Base-by-base conservation (phyloP, 306 rosid species). In the Dalbergia cochinchinensis region DNA sequence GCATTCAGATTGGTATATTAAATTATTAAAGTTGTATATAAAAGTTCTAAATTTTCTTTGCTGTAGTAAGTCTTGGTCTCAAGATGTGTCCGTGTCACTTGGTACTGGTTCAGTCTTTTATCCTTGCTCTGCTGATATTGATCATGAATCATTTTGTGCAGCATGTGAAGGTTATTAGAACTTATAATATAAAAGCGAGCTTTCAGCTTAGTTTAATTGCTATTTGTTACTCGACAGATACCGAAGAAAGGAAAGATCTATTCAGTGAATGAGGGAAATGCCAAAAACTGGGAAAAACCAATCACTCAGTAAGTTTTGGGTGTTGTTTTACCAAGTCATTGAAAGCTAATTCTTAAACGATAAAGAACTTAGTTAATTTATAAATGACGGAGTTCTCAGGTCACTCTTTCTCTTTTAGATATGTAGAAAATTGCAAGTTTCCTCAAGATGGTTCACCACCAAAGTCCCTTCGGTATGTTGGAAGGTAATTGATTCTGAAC, bases 181-280 rank as follows among this genome's bases (percentile, higher is more conserved):
- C 51, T 47, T 15, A 65, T 34, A 76, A 1, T 39, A 50, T 69
- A 42, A 14, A 34, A 54, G 65, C 2, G 18, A 55, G 61, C 44
- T 80, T 74, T 68, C 42, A 34, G 4, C 35, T 60, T 61, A 68
- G n/a, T 69, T 61, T 71, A 64, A 64, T 54, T 54, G 37, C 60
- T 7, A 2, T 64, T 10, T 39, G 67, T 85, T 67, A 34, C 69
- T 78, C 86, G 54, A 53, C 88, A 94, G 98, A 70, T 92, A 81
- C 97, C 97, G 6, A 89, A 73, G 76, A 88, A 91, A 84, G 98
- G 98, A 78, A 94, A 90, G 39, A 87, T 94, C 39, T 92, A 94
- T 85, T 94, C 98, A 0, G 97, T 94, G 87, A 94, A 94, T 70
- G 98, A 94, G 71, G 97, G 98, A 88, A 94, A 94, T 82, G 94